Conservation (phyloP, 1,284 basidiomycete genomes). For the Chalciporus piperatoides region DNA sequence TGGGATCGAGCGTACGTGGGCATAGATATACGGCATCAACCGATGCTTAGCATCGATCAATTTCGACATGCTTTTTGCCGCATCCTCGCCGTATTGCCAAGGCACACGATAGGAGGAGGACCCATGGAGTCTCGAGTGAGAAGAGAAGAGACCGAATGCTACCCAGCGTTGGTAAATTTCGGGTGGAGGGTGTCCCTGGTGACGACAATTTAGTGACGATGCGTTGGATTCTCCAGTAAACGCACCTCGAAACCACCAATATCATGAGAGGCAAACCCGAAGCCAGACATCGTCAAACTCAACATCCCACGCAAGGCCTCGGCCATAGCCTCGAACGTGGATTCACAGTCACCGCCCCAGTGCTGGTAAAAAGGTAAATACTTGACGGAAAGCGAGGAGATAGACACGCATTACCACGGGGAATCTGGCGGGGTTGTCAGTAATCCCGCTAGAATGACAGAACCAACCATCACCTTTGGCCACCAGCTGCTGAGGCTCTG, state of each 20-base stretch:
- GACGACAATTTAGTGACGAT: neutral
- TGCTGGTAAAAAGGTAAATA: constrained; percentile 39
- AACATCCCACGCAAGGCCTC: constrained; percentile 68
- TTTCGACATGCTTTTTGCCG: constrained; percentile 61
- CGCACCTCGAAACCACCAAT: constrained; percentile 69
- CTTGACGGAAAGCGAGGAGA: neutral
- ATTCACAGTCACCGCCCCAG: constrained; percentile 79
- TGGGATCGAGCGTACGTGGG: constrained; percentile 42
- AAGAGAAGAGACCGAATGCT: constrained; percentile 68
- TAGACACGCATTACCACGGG: constrained; percentile 13
- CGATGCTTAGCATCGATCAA: constrained; percentile 66
- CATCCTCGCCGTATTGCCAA: constrained; percentile 72
- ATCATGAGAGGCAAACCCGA: constrained; percentile 70
- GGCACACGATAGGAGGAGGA: constrained; percentile 72
- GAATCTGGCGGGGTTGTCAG: constrained; percentile 13
- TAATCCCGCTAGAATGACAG: constrained; percentile 3
- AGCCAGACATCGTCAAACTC: constrained; percentile 64
- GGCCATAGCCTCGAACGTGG: constrained; percentile 75
- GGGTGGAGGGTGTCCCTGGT: constrained; percentile 59
- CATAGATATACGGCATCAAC: constrained; percentile 73
- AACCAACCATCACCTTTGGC: constrained; percentile 49
- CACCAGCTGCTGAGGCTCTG: constrained; percentile 60
- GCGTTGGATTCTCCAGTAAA: neutral
- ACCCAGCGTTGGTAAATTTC: constrained; percentile 75
- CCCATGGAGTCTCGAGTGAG: constrained; percentile 70